Evolutionary conservation across 805 yeast species (phyloP), one percentile per base, ranked within the genome.

Genomic region (Jamesozyma spencerorum): DNA sequence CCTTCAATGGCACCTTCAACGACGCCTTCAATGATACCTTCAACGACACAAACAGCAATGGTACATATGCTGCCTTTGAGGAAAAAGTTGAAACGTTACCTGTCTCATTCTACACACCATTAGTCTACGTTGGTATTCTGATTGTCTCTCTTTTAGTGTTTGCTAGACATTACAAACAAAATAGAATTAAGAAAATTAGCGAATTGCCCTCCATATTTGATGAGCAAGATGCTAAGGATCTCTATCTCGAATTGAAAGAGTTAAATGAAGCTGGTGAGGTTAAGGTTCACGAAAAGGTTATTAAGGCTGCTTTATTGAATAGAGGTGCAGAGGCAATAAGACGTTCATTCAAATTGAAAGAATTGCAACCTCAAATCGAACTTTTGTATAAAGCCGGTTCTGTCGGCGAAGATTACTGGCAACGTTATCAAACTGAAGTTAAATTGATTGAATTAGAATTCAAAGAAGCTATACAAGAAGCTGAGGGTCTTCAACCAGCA

Each of bases 241-340:
- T 85, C 45, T 86, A 80, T 59, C 59, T 68, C 39, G 71, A 78
- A 36, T 66, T 88, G 41, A 74, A 75, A 51, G 66, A 64, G 13
- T 68, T 67, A 51, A 45, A 45, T 34, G 60, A 55, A 18, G 43
- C 49, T 12, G 26, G 26, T 22, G 54, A 50, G 3, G 53, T 51
- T 20, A 36, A 36, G 36, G 40, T 87, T 5, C 87, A 88, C 47
- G 90, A 81, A 18, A 85, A 80, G 53, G 79, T 85, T 17, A 51
- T 84, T 51, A 82, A 81, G 54, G 81, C 85, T 13, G 83, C 84
- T 1, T 55, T 79, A 32, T 53, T 79, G 39, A 71, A 75, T 50
- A 72, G 85, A 64, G 85, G 94, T n/a, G 82, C 88, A 7, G 97
- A 90, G 64, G 83, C 87, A 10, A 69, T 92, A 42, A 78, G 94